Evolutionary conservation across 2,329 filamentous ascomycete species (phyloP).

Genomic region (Scytalidium lignicola): DNA sequence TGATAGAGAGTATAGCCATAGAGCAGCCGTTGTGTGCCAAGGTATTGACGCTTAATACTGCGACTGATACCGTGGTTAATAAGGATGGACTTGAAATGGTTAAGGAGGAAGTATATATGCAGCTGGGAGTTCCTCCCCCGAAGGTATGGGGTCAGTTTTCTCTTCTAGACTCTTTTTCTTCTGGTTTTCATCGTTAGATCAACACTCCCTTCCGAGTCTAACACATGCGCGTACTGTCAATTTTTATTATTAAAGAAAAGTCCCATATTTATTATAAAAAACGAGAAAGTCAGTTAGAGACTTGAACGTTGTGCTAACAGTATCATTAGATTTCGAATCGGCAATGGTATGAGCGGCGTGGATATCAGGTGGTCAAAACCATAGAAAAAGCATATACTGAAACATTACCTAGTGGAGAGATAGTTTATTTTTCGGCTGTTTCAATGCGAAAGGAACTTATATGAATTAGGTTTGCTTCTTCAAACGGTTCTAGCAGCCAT

Average conservation of each 20-base stretch:
- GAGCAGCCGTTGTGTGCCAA: conserved; percentile 14
- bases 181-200: no score
- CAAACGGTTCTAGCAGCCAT: no score
- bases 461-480: neutral
- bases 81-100: no score
- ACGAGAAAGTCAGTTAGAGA: no score
- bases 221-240: no score
- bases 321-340: conserved; percentile 17
- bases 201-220: no score
- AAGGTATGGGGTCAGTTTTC: no score
- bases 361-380: conserved; percentile 15
- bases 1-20: conserved; percentile 14
- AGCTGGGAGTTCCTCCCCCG: no score
- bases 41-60: conserved; percentile 12
- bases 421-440: conserved; percentile 14
- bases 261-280: no score
- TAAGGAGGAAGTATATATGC: no score
- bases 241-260: no score
- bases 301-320: neutral
- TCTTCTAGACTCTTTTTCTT: no score
- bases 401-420: neutral
- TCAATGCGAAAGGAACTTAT: conserved; percentile 17
- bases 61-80: conserved; percentile 8
- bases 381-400: conserved; percentile 2
- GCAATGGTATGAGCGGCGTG: conserved; percentile 22